Base-by-base conservation (phyloP, 1,284 basidiomycete species). In the Ganoderma leucocontextum region DNA sequence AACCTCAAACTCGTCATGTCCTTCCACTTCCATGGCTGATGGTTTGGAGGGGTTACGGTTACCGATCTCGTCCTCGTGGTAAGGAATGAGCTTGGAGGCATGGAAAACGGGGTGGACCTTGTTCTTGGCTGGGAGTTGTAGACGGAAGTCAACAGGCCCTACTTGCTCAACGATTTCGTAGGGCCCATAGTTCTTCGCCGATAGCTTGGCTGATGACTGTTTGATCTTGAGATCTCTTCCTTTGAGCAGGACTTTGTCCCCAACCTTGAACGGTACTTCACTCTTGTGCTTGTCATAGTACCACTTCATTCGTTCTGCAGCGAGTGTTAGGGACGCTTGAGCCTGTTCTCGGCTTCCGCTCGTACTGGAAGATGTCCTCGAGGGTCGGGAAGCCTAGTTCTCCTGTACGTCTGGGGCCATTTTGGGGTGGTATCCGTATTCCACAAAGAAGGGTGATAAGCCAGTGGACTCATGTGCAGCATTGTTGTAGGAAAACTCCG, bases 401-500 rank as follows among this genome's bases (percentile, higher is more conserved):
- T 22, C 19, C 6, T 22, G 4, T 25, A 52, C 22, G 5, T 52
- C 49, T 19, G 49, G 22, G n/a, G 49, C 49, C 49, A 52, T 22
- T n/a, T 52, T 52, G 15, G 22, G 60, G 33, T 61, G 41, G 29
- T 33, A 47, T 8, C 60, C 60, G 35, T 61, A 42, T 13, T 25
- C 42, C 22, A 61, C 39, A 29, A 33, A 61, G 60, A 61, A 61
- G 2, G 39, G 60, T 4, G 42, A 61, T 5, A 61, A 19, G 22
- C 33, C 17, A 1, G 60, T 61, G 2, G 55, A 19, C n/a, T 38
- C 29, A 9, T 64, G 55, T 12, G 29, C 15, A 17, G 29, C 13
- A 39, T 64, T 64, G n/a, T 29, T 22, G 22, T 64, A 64, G 17
- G 42, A 29, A 19, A 64, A 64, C n/a, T 36, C 41, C 2, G 63